phyloP scores from a whole-genome alignment of 2,329 filamentous ascomycete genomes.

The Stagonosporopsis cucurbitacearum region DNA sequence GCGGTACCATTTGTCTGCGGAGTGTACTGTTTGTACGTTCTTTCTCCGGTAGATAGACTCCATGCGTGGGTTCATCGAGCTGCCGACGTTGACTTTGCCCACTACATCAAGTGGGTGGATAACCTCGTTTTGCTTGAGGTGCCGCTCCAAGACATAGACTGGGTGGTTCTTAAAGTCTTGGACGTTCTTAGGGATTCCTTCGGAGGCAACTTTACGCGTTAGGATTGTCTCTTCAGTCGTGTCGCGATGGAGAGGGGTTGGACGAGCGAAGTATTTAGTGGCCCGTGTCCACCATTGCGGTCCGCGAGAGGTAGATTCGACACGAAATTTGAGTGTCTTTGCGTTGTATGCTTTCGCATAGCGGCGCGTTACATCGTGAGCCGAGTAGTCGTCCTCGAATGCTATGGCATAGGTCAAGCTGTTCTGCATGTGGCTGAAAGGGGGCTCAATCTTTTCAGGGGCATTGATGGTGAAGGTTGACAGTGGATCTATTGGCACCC shows the following conservation, averaged over 20 bases:
- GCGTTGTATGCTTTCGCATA: conserved; percentile 90
- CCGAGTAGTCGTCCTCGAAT: conserved; percentile 80
- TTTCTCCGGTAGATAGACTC: conserved; percentile 83
- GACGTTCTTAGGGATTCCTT: conserved; percentile 83
- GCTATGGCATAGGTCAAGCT: conserved; percentile 82
- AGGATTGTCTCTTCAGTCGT: conserved; percentile 84
- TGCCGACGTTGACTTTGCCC: conserved; percentile 77
- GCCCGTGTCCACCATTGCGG: conserved; percentile 62
- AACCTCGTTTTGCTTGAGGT: conserved; percentile 83
- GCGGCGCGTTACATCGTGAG: conserved; percentile 82
- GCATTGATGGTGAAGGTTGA: conserved; percentile 82
- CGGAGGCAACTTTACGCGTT: conserved; percentile 70
- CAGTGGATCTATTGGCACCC: conserved; percentile 85
- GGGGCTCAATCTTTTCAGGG: conserved; percentile 79
- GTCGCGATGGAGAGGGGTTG: conserved; percentile 66
- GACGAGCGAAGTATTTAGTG: conserved; percentile 54
- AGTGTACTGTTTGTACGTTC: conserved; percentile 80
- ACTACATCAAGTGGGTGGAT: conserved; percentile 74
- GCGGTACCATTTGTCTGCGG: conserved; percentile 88
- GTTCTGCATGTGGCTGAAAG: conserved; percentile 77
- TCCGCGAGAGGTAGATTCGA: conserved; percentile 70
- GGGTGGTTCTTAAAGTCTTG: conserved; percentile 89
- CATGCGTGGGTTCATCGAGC: conserved; percentile 62
- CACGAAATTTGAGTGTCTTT: conserved; percentile 81
- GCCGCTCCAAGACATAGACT: conserved; percentile 75